Evolutionary conservation across 2,329 filamentous ascomycete species (phyloP).

Genomic region (Neonectria ditissima): DNA sequence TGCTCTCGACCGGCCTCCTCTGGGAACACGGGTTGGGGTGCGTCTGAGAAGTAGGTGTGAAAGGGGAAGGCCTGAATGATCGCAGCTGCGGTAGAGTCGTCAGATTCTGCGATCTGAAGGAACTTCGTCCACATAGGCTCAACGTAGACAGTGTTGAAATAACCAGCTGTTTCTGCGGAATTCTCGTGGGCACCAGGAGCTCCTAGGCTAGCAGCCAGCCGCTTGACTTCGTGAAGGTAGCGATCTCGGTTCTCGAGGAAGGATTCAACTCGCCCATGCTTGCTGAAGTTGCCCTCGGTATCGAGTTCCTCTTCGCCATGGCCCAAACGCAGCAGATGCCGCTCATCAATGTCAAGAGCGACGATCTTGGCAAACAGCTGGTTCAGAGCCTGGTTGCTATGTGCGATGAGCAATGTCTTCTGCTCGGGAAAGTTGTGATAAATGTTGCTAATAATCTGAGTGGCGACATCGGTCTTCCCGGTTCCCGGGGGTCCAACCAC

Average conservation of each 20-base stretch:
- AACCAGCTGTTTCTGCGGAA: slow-evolving; percentile 95
- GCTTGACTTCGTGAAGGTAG: slow-evolving; percentile 85
- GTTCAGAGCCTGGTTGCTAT: slow-evolving; percentile 98
- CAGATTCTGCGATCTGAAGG: slow-evolving; percentile 66
- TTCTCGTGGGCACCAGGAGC: slow-evolving; percentile 95
- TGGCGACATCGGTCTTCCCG: slow-evolving; percentile 98
- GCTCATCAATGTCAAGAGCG: slow-evolving; percentile 94
- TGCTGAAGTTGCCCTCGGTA: slow-evolving; percentile 89
- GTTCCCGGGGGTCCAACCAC: slow-evolving; percentile 96
- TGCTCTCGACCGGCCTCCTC: slow-evolving; percentile 71
- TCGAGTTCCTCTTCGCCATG: slow-evolving; percentile 96
- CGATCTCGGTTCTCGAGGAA: slow-evolving; percentile 88
- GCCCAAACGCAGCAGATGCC: slow-evolving; percentile 90
- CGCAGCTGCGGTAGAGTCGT: slow-evolving; percentile 67
- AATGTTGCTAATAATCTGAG: slow-evolving; percentile 98
- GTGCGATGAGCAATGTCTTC: slow-evolving; percentile 90
- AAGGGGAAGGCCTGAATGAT: slow-evolving; percentile 87
- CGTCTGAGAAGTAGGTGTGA: slow-evolving; percentile 85
- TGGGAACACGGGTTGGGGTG: slow-evolving; percentile 87
- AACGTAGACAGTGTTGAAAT: slow-evolving; percentile 94
- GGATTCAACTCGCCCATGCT: slow-evolving; percentile 92
- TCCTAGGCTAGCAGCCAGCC: slow-evolving; percentile 84
- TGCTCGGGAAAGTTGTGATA: slow-evolving; percentile 98
- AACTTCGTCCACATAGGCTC: slow-evolving; percentile 91
- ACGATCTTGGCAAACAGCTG: slow-evolving; percentile 98